Base-by-base conservation (phyloP, 768 basidiomycete genomes). In the Suillus bovinus region DNA sequence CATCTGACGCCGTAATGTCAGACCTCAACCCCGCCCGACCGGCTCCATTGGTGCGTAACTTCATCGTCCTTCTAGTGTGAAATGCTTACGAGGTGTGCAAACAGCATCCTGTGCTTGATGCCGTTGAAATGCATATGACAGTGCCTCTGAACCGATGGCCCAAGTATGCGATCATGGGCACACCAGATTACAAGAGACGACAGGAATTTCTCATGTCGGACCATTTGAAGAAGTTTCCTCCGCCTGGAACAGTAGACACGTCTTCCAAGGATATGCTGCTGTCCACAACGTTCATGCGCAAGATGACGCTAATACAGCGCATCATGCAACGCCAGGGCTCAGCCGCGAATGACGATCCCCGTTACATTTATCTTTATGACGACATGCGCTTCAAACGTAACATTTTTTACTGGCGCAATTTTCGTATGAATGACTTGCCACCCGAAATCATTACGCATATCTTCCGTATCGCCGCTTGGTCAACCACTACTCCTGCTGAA, bases 391-490 rank as follows among this genome's bases (percentile, higher is more conserved):
- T 63, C 63, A 64, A 64, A 17, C 65, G 64, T 29, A 58, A 66
- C 33, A 52, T 77, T 64, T 60, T 75, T 3, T 71, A 72, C 56
- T 81, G 78, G 75, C 71, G 72, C 41, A 74, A 76, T 38, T 89
- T 89, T 71, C 82, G 82, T 49, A 75, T 90, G 64, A 83, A 82
- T 72, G 79, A 85, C 38, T 79, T 91, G 4, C 90, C 90, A 3
- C 71, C 78, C 34, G 90, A 92, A 70, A 85, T 91, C 60, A 74
- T 91, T 63, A 75, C 73, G 73, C 81, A 84, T 62, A 87, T 92
- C 66, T 83, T 91, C 66, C 87, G 84, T 62, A 77, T 77, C 67
- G 80, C 85, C 41, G 79, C 79, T 44, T 89, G 85, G 87, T 80
- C 83, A n/a, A 68, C 78, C 24, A 64, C 66, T 47, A 67, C 76